Evolutionary conservation across 805 yeast species (phyloP), one percentile per base, ranked within the genome.

Genomic region (Hanseniaspora nectarophila): DNA sequence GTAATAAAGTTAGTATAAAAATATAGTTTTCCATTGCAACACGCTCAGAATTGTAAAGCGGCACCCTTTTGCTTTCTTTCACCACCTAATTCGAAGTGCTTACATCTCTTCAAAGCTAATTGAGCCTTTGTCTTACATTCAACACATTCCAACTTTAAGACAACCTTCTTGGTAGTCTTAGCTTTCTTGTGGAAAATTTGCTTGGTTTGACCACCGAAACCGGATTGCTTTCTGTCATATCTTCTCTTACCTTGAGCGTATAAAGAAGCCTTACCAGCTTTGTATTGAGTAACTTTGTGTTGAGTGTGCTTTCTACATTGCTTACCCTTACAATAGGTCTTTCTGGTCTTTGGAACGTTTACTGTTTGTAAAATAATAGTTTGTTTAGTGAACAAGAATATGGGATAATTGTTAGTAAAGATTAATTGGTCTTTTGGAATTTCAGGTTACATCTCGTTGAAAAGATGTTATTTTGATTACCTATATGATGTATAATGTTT

Each of bases 161-260:
- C 98, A 73, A 92, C 95, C 85, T 92, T 92, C 88, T 92, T 92
- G 81, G 98, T 92, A 67, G 97, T 92, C 88, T 92, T 92, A 69
- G 98, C 98, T 78, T 92, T 92, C 86, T 92, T 92, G 85, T 88
- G 97, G 97, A 92, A 92, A 78, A 92, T 84, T 73, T 82, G 98
- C 82, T 88, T 92, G 78, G 98, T 92, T 81, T 92, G 99, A 86
- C 99, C 99, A 86, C 99, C 99, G 79, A 81, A 92, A 88, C 98
- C 98, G 69, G 85, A 73, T 81, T 92, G 98, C 78, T 92, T 92
- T 79, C 99, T 95, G 90, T 92, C 98, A 81, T 92, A 92, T 82
- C 99, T 89, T 82, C 99, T 88, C 90, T 94, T 92, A 84, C 99
- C 99, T 80, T 92, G 97, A 67, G 97, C 96, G 72, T 81, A 88